A percentile compares a stretch with the other conserved stretches of the same genome.
Conservation (phyloP, 1,284 basidiomycete genomes). For the Prillingera fragicola region DNA sequence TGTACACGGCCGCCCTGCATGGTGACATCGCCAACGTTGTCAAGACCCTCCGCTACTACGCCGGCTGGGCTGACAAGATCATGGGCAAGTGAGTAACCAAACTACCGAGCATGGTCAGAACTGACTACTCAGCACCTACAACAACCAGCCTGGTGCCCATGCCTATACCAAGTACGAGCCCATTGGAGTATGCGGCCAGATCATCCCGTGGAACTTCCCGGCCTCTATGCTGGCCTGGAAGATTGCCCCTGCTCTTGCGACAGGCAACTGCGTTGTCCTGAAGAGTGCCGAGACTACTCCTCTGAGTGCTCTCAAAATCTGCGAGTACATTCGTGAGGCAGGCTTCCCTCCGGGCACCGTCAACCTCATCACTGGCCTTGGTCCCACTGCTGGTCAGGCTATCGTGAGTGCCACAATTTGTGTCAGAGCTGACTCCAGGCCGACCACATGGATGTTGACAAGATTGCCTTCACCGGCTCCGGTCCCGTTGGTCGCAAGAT, state of each 20-base stretch:
- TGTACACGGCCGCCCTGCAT: constrained; percentile 67
- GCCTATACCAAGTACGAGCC: constrained; percentile 45
- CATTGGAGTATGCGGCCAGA: constrained; percentile 5
- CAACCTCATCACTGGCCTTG: constrained; percentile 76
- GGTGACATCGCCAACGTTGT: constrained; percentile 78
- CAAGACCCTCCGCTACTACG: constrained; percentile 62
- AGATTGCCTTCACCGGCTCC: constrained; percentile 52
- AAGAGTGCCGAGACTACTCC: constrained; percentile 68
- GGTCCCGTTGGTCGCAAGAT: constrained; percentile 76
- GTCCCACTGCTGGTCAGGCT: constrained; percentile 51
- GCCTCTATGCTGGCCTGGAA: constrained; percentile 88
- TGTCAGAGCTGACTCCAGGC: constrained; percentile 8
- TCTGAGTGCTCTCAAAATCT: constrained; percentile 62
- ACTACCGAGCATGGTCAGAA: neutral
- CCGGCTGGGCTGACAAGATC: constrained; percentile 63
- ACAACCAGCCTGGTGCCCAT: constrained; percentile 37
- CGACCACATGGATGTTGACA: constrained; percentile 70
- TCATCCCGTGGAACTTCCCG: constrained; percentile 66
- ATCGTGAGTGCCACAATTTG: constrained; percentile 46
- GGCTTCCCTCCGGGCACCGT: constrained; percentile 84
- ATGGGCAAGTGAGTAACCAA: constrained; percentile 54
- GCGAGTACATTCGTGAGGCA: constrained; percentile 65
- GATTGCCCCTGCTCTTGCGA: constrained; percentile 78
- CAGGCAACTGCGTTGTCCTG: constrained; percentile 35
- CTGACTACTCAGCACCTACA: constrained; percentile 11